Conservation (phyloP, 345 rosid species). For the Arabidopsis arenosa region DNA sequence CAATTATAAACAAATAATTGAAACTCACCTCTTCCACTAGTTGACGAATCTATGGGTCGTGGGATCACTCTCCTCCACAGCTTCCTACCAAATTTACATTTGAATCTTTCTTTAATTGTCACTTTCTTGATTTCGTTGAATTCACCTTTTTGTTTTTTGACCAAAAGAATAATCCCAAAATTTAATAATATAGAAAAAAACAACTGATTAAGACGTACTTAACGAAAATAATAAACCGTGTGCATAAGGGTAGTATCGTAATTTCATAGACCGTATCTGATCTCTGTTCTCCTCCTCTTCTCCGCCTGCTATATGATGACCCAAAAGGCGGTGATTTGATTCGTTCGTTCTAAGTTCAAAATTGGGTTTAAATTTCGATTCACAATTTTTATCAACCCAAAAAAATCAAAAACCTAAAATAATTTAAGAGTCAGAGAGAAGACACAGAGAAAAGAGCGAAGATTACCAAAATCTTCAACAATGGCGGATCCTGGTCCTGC, state of each 20-base stretch:
- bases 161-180: background rate
- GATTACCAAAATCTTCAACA: background rate
- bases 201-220: background rate
- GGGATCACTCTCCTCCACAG: slow-evolving; percentile 29
- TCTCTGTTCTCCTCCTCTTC: slow-evolving; percentile 5
- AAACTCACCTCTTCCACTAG: slow-evolving; percentile 29
- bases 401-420: background rate
- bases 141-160: background rate
- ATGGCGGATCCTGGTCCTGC: slow-evolving; percentile 66
- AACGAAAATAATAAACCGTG: slow-evolving; percentile 10
- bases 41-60: slow-evolving; percentile 5
- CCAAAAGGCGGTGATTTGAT: background rate
- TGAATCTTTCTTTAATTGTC: background rate
- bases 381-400: background rate
- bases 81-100: slow-evolving; percentile 13
- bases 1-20: background rate
- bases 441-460: background rate
- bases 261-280: background rate
- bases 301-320: background rate
- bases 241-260: slow-evolving; percentile 17
- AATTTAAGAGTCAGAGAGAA: slow-evolving; percentile 1
- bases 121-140: slow-evolving; percentile 21
- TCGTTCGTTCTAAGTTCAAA: background rate
- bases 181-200: background rate
- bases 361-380: background rate